Conservation (phyloP, 106 monocot genomes). For the Gastrodia elata region DNA sequence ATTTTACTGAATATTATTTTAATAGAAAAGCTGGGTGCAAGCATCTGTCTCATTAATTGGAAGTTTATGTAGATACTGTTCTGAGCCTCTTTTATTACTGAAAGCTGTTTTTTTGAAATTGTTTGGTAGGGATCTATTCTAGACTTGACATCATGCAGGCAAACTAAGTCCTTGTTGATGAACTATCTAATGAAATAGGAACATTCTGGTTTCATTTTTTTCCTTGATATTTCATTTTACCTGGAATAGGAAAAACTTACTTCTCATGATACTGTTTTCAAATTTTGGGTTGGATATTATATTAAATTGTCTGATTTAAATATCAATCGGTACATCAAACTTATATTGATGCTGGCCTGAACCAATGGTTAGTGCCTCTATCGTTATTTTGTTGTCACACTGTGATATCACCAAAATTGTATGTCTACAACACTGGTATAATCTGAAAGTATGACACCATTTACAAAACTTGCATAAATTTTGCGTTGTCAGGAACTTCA, state of each 20-base stretch:
- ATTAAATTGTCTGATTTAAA: background rate
- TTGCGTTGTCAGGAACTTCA: background rate
- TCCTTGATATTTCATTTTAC: background rate
- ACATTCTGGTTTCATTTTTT: background rate
- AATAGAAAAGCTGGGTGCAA: too few relatives aligned
- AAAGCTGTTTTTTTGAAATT: background rate
- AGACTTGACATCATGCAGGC: background rate
- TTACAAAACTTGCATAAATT: background rate
- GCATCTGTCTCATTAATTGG: too few relatives aligned
- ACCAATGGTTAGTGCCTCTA: background rate
- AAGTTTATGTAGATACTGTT: too few relatives aligned
- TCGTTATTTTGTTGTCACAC: background rate
- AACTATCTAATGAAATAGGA: background rate
- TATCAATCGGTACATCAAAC: background rate
- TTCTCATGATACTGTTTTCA: background rate
- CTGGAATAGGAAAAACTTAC: background rate
- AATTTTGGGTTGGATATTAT: background rate
- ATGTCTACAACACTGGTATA: background rate
- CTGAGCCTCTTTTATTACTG: background rate
- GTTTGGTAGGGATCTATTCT: background rate
- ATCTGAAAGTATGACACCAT: background rate
- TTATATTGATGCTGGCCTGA: background rate
- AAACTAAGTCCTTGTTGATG: background rate
- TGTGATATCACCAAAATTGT: background rate
- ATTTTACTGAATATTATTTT: background rate